These are phyloP conservation scores for Biscutella laevigata DNA, from an alignment of 441 rosid genomes.

Conservation along the genomic window DNA sequence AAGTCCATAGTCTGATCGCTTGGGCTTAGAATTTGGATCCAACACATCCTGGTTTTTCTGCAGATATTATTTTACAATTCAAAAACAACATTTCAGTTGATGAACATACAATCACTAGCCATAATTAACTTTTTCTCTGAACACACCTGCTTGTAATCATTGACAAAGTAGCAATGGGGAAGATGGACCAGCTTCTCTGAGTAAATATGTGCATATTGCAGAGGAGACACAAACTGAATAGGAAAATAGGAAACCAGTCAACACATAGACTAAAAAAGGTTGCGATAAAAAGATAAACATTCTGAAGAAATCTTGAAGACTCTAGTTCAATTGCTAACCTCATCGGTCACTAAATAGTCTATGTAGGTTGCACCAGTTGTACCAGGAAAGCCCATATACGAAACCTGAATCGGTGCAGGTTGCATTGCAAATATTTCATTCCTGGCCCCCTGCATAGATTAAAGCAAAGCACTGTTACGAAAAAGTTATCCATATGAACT, in stretches of 20 bases:
- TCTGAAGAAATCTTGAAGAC: not conserved
- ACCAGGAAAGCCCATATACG: conserved; percentile 99
- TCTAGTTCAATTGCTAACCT: conserved; percentile 37
- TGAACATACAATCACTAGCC: not conserved
- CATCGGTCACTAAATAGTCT: conserved; percentile 92
- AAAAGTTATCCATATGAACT: too few species aligned
- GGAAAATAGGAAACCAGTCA: conserved; percentile 17
- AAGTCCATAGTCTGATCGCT: conserved; percentile 85
- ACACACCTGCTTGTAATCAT: conserved; percentile 91
- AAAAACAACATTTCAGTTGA: too few species aligned
- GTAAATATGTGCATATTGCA: conserved; percentile 60
- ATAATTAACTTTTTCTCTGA: not conserved
- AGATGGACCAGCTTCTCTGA: conserved; percentile 97
- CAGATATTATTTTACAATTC: too few species aligned
- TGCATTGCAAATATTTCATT: conserved; percentile 97
- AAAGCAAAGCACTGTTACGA: conserved; percentile 10
- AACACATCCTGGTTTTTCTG: conserved; percentile 91
- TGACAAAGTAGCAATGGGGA: conserved; percentile 97
- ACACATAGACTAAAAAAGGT: not conserved
- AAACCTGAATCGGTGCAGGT: conserved; percentile 96
- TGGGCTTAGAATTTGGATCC: conserved; percentile 68
- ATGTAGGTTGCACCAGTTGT: conserved; percentile 95
- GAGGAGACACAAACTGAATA: conserved; percentile 86
- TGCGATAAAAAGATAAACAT: not conserved
- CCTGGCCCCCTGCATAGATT: conserved; percentile 74